phyloP scores from a whole-genome alignment of 306 rosid genomes.

The Lagenaria siceraria region DNA sequence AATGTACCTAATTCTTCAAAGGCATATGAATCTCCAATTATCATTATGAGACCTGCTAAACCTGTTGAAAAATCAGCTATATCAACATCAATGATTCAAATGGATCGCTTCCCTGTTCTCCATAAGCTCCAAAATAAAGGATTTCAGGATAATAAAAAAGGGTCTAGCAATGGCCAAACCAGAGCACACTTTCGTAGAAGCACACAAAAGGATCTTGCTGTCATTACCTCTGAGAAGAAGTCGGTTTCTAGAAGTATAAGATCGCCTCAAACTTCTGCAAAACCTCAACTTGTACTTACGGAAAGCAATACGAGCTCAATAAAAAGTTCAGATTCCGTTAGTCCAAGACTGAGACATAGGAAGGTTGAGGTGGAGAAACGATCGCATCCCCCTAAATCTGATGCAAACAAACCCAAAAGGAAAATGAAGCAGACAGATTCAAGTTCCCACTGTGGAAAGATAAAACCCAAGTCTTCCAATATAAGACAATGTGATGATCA shows the following conservation, averaged over 20 bases:
- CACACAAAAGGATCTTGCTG: constrained; percentile 27
- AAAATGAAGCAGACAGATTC: constrained; percentile 33
- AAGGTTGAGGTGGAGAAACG: constrained; percentile 60
- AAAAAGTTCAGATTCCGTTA: constrained; percentile 52
- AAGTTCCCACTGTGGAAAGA: constrained; percentile 43
- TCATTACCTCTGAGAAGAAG: constrained; percentile 41
- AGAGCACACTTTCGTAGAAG: constrained; percentile 37
- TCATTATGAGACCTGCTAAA: constrained; percentile 83
- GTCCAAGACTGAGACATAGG: constrained; percentile 77
- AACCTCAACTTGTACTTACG: constrained; percentile 31
- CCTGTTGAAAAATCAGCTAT: constrained; percentile 44
- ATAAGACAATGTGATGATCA: constrained; percentile 42
- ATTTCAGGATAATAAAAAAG: constrained; percentile 21
- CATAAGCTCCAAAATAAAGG: constrained; percentile 23
- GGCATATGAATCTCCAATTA: constrained; percentile 59
- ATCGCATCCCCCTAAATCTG: constrained; percentile 51
- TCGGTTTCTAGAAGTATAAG: constrained; percentile 21
- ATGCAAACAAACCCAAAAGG: constrained; percentile 44
- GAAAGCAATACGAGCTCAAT: constrained; percentile 30
- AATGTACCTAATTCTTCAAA: constrained; percentile 29
- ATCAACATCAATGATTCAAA: constrained; percentile 37
- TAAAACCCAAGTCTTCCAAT: constrained; percentile 32
- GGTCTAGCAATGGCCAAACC: constrained; percentile 20
- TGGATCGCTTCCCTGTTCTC: constrained; percentile 27
- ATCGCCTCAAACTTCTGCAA: constrained; percentile 31